Conservation (phyloP, 257 asterid species). For the Leonotis leonurus region DNA sequence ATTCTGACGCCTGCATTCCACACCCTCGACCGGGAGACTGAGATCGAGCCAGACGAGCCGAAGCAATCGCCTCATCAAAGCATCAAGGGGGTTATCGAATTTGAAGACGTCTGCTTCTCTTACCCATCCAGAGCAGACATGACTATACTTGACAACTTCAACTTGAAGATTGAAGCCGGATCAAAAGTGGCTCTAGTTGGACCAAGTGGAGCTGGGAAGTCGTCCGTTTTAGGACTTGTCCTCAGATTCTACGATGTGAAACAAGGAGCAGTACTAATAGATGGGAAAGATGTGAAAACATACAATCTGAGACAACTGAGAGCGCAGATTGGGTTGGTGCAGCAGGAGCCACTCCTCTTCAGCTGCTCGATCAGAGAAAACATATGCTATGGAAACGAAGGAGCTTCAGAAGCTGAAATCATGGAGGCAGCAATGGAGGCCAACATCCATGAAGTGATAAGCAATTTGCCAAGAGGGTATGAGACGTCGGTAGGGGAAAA, state of each 20-base stretch:
- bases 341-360: constrained; percentile 75
- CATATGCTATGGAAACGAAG: constrained; percentile 61
- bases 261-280: constrained; percentile 49
- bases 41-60: constrained; percentile 57
- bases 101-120: constrained; percentile 38
- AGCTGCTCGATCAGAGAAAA: constrained; percentile 64
- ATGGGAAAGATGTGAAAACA: constrained; percentile 35
- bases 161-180: constrained; percentile 53
- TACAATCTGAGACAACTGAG: constrained; percentile 47
- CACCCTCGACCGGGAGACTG: constrained; percentile 54
- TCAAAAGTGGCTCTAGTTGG: constrained; percentile 65
- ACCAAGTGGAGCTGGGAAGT: constrained; percentile 74
- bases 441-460: constrained; percentile 55
- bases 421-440: constrained; percentile 56
- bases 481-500: constrained; percentile 63
- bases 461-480: constrained; percentile 64
- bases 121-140: constrained; percentile 59
- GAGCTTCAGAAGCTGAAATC: constrained; percentile 64
- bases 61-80: constrained; percentile 25
- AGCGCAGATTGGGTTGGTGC: constrained; percentile 60
- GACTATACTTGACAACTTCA: constrained; percentile 50
- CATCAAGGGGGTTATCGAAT: constrained; percentile 53
- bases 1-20: constrained; percentile 59
- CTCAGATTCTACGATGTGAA: constrained; percentile 61
- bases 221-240: constrained; percentile 56